Base-by-base conservation (phyloP, 495 filamentous ascomycete species). In the Lasiosphaeris hirsuta region DNA sequence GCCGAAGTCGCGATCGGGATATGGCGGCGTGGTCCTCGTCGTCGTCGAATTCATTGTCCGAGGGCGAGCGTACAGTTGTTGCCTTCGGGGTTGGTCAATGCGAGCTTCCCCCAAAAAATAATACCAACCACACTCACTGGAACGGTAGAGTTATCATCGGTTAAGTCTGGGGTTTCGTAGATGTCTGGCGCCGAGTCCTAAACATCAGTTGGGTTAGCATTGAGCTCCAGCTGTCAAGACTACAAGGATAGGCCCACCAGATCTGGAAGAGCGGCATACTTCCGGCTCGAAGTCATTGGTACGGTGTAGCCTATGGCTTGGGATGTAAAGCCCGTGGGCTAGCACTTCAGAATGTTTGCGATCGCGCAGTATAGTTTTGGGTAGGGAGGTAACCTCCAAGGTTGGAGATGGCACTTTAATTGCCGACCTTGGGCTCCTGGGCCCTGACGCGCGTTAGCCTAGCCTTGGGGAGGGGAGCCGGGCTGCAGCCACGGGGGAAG, bases 101-200 rank as follows among this genome's bases (percentile, higher is more conserved):
- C 49, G 52, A 45, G 30, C 35, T 40, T 46, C 67, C 37, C 57
- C n/a, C n/a, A n/a, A n/a, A n/a, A 13, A 10, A n/a, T 18, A 17
- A 11, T 0, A 7, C 0, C 46, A 55, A 44, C 10, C 13, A 23
- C 41, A 65, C 75, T 60, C 67, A 95, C 90, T 34, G 83, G 90
- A 56, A 90, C 69, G 38, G 92, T 97, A 30, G 90, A 96, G 50
- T 80, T 86, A 68, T 94, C 92, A 64, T 96, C 90, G 19, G 84
- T 90, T 61, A 96, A 76, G 57, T 94, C 90, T 64, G 92, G 92
- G 45, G 92, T 96, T 75, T 96, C 92, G 75, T 97, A 97, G 64
- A 95, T 88, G 67, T 96, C 92, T 70, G 92, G 92, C 19, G 91
- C 90, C 19, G 84, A 86, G 68, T 97, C 92, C 90, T 94, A 58